A percentile compares a stretch with the other conserved stretches of the same genome.
phyloP scores from a whole-genome alignment of 345 rosid species.

The Kandelia obovata region DNA sequence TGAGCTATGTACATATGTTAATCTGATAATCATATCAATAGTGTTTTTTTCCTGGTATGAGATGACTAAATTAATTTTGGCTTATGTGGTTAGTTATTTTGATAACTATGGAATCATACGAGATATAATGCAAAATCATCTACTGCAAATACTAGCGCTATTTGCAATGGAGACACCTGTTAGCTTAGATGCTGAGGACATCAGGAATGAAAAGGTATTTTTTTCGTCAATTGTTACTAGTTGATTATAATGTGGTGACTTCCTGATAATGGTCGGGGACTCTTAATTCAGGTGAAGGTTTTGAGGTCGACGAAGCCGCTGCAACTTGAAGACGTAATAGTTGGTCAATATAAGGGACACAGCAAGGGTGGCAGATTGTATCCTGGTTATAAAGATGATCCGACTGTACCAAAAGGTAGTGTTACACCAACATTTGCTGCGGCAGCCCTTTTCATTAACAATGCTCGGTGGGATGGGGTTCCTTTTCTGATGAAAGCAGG shows the following conservation, averaged over 20 bases:
- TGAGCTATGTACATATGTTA: conserved; percentile 23
- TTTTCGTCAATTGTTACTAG: not conserved
- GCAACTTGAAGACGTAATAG: conserved; percentile 62
- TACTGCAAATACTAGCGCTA: conserved; percentile 79
- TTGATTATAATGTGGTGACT: not conserved
- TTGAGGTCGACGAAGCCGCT: conserved; percentile 79
- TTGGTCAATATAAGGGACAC: conserved; percentile 91
- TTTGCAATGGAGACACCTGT: conserved; percentile 99
- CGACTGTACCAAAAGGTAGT: conserved; percentile 68
- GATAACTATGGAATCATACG: conserved; percentile 85
- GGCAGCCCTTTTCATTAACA: conserved; percentile 80
- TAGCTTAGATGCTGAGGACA: conserved; percentile 92
- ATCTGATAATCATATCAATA: not conserved
- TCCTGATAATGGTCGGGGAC: not conserved
- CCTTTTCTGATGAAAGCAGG: conserved; percentile 94
- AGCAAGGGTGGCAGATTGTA: conserved; percentile 51
- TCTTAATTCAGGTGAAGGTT: conserved; percentile 66
- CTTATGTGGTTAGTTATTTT: conserved; percentile 49
- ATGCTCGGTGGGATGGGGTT: conserved; percentile 96
- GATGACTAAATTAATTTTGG: not conserved
- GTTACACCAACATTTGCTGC: conserved; percentile 88
- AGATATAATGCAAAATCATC: conserved; percentile 96
- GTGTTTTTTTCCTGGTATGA: not conserved
- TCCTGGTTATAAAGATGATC: conserved; percentile 72
- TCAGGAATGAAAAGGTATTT: conserved; percentile 82